Base-by-base conservation (phyloP, 139 green algal genomes). In the Yamagishiella unicocca region DNA sequence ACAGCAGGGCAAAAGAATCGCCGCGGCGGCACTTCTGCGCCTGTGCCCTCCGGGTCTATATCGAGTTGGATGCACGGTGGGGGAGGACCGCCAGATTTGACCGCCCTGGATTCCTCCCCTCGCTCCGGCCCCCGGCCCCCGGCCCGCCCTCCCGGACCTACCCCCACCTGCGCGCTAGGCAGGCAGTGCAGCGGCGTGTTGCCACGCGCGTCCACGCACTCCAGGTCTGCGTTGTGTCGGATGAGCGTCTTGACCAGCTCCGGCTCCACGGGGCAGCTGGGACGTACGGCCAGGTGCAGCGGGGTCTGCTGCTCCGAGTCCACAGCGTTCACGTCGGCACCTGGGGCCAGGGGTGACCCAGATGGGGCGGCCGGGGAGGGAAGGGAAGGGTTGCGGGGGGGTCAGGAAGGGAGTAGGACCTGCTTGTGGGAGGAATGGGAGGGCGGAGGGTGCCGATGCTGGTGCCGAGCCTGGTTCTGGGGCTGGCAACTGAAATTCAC, bases 161-260 rank as follows among this genome's bases (percentile, higher is more conserved):
- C 76, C 35, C 37, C 35, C 61, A 85, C 61, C 61, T 85, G 79
- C 79, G 79, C 79, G 22, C 9, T 25, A 12, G 64, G 81, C 81
- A 87, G 81, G 81, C 38, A 45, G 46, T 68, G 19, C 33, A 87
- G 66, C 66, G 81, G 81, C 45, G 22, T 27, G 33, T 79, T 17
- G n/a, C 81, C 81, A 4, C 21, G 14, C 12, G 17, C 35, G 62
- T 87, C 66, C 33, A 3, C 4, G 33, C 12, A 21, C 64, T 68
- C 43, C 81, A 87, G 33, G 35, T 79, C 67, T 7, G 81, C 81
- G 19, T 53, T 40, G 43, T 78, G 81, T 9, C 81, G 81, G 31
- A 87, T 50, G 12, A 87, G 81, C 81, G 81, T 87, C 81, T 87
- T 87, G 14, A 87, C 81, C 67, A 87, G 64, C 81, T 87, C 81